A percentile compares a stretch with the other conserved stretches of the same genome.
Conservation (phyloP, 208 protist species). For the Leishmania lainsoni region DNA sequence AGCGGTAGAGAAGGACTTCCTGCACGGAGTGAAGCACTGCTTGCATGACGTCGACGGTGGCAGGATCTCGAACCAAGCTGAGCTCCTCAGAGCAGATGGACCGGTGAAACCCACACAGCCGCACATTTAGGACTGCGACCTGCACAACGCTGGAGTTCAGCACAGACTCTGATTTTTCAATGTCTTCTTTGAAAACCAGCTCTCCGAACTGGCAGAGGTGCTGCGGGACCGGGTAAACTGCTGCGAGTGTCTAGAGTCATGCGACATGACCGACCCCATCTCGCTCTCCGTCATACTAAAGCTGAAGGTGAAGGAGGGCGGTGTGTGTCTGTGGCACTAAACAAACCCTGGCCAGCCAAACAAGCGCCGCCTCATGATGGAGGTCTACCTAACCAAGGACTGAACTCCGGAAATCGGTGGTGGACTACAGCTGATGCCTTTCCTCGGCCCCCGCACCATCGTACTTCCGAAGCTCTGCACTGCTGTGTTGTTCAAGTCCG, state of each 20-base stretch:
- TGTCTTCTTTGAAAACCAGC: slow-evolving; percentile 35
- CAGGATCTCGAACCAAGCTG: slow-evolving; percentile 40
- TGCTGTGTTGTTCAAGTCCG: slow-evolving; percentile 45
- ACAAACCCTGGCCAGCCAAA: slow-evolving; percentile 58
- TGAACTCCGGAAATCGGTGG: slow-evolving; percentile 40
- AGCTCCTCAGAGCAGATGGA: slow-evolving; percentile 46
- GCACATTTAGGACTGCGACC: slow-evolving; percentile 58
- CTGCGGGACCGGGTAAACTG: slow-evolving; percentile 33
- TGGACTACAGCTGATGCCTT: slow-evolving; percentile 49
- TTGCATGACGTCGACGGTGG: slow-evolving; percentile 41
- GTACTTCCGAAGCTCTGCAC: slow-evolving; percentile 46
- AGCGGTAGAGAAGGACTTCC: slow-evolving; percentile 23
- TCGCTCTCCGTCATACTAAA: slow-evolving; percentile 43
- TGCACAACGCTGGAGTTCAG: slow-evolving; percentile 39
- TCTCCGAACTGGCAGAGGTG: slow-evolving; percentile 40
- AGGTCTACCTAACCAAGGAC: slow-evolving; percentile 52
- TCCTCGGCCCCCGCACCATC: slow-evolving; percentile 33
- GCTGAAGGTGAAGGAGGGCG: slow-evolving; percentile 61
- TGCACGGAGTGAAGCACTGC: slow-evolving; percentile 37
- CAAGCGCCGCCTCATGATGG: slow-evolving; percentile 57
- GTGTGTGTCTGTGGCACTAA: slow-evolving; percentile 64
- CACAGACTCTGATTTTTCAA: slow-evolving; percentile 39
- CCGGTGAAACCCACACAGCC: slow-evolving; percentile 53
- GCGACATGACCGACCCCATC: slow-evolving; percentile 20
- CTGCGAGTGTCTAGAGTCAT: slow-evolving; percentile 39